Conservation (phyloP, 2,329 filamentous ascomycete genomes). For the Hypoxylon sp. region DNA sequence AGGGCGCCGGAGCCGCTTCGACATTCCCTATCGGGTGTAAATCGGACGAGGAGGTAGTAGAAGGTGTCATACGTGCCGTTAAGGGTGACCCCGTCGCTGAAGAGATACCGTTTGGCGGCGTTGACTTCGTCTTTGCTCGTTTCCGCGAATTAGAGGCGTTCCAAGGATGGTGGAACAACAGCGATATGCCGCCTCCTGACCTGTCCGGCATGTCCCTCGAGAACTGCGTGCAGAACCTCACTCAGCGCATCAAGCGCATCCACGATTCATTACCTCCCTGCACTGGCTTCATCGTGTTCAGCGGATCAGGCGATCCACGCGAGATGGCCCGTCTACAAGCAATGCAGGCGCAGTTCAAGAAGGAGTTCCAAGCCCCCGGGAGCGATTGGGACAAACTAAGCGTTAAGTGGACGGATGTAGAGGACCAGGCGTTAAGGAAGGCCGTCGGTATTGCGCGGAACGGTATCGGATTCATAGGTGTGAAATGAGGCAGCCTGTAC, state of each 20-base stretch:
- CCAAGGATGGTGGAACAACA: slow-evolving; percentile 78
- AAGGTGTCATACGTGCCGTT: slow-evolving; percentile 70
- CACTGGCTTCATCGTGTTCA: slow-evolving; percentile 75
- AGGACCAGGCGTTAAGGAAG: slow-evolving; percentile 73
- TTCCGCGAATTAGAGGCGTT: slow-evolving; percentile 76
- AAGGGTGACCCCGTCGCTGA: slow-evolving; percentile 70
- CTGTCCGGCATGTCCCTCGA: slow-evolving; percentile 59
- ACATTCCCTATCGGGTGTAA: slow-evolving; percentile 70
- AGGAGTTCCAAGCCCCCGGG: slow-evolving; percentile 74
- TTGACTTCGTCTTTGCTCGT: slow-evolving; percentile 77
- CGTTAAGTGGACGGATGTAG: slow-evolving; percentile 77
- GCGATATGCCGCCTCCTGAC: slow-evolving; percentile 54
- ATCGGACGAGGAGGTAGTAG: slow-evolving; percentile 71
- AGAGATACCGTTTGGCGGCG: slow-evolving; percentile 71
- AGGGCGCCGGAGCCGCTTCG: slow-evolving; percentile 70
- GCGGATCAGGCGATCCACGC: slow-evolving; percentile 77
- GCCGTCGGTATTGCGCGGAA: slow-evolving; percentile 71
- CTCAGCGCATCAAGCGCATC: slow-evolving; percentile 68
- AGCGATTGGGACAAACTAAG: slow-evolving; percentile 77
- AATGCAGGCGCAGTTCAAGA: slow-evolving; percentile 72
- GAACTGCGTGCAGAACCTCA: slow-evolving; percentile 62
- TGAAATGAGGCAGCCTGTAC: slow-evolving; percentile 65
- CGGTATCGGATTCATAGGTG: slow-evolving; percentile 75
- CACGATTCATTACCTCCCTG: slow-evolving; percentile 73
- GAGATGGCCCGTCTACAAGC: slow-evolving; percentile 74